Base-by-base conservation (phyloP, 495 filamentous ascomycete species). In the Penicillium malachiteum region DNA sequence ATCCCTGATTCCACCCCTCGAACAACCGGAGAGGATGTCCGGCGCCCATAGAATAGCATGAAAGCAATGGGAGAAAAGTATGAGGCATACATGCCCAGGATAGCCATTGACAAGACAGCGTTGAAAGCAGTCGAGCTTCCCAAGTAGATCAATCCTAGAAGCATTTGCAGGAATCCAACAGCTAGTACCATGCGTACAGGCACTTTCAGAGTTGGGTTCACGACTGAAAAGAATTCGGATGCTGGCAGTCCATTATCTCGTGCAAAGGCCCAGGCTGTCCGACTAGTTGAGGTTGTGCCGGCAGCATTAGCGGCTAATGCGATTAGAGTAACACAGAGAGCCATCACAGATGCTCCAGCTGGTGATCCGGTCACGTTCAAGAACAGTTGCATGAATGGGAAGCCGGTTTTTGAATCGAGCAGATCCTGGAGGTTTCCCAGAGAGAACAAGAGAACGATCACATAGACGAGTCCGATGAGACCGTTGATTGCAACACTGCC, bases 301-400 rank as follows among this genome's bases (percentile, higher is more conserved):
- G 62, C 62, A 7, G 62, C 55, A 40, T 65, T 65, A 5, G 62
- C 62, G 17, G 62, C 62, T 13, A 52, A 31, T 0, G 62, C 62
- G 5, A 65, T 50, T 17, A 62, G n/a, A 2, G 52, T 62, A 17
- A 65, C 51, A 13, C 52, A 59, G 4, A 65, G 31, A 3, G 62
- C 39, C 32, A 65, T 54, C 1, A 72, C 62, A 1, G 71, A 72
- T 0, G 76, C 73, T 3, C 71, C 78, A 8, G 63, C 63, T 6
- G 56, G 57, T 2, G 68, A 73, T 30, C 61, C 53, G 1, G 72
- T 73, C 5, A 70, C 69, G 11, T 65, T 65, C 3, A 65, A 47
- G 21, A 65, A 78, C 13, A 82, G 72, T 46, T 78, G 64, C 48
- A 84, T 76, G 40, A 79, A 78, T 0, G 78, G 78, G 45, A 71